Evolutionary conservation across 345 rosid genomes (phyloP).

Genomic region (Raphanus raphanistrum): DNA sequence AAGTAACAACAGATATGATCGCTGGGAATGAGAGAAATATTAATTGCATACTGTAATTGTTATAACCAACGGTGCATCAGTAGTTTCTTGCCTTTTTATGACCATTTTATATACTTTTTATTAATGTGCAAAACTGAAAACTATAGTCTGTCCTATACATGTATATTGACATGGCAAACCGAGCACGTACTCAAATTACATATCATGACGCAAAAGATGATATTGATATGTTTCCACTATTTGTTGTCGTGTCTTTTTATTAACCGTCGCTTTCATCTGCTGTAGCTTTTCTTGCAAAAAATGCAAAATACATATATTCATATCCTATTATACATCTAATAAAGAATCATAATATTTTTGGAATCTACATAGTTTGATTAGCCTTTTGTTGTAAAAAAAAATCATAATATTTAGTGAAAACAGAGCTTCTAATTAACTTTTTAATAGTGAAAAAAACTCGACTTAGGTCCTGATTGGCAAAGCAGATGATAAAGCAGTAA

Average conservation of each 20-base stretch:
- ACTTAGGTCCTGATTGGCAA: background rate
- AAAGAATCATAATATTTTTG: background rate
- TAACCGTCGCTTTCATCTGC: background rate
- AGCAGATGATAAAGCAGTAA: too few species aligned
- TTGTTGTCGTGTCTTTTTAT: background rate
- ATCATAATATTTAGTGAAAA: background rate
- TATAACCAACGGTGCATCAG: constrained; percentile 2
- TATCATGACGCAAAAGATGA: background rate
- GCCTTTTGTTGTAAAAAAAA: background rate
- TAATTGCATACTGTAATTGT: background rate
- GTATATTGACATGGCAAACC: background rate
- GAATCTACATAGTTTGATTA: too few species aligned
- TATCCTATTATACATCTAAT: background rate
- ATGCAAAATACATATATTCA: background rate
- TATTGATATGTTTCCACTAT: background rate
- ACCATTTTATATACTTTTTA: background rate
- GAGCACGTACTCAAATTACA: background rate
- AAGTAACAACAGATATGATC: background rate
- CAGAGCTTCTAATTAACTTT: background rate
- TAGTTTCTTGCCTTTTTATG: constrained; percentile 7
- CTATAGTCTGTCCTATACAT: background rate
- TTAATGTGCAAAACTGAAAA: background rate
- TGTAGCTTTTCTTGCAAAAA: background rate
- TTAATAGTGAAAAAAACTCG: background rate
- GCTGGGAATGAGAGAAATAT: background rate